Percentiles rank a stretch among this genome's conserved stretches.
Conservation (phyloP, 2,329 filamentous ascomycete species). For the Cercospora brassicicola region DNA sequence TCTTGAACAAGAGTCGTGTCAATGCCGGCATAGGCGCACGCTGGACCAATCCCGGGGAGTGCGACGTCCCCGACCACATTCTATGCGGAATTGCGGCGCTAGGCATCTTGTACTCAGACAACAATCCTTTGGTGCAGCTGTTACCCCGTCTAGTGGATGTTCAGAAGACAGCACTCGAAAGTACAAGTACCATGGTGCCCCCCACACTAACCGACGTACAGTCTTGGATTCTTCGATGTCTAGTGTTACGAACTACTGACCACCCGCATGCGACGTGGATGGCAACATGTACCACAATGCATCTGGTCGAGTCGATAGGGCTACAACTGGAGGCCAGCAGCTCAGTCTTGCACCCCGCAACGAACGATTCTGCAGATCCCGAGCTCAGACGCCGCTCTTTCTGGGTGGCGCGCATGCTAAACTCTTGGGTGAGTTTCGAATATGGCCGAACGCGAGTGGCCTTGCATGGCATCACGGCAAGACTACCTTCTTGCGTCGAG, state of each 20-base stretch:
- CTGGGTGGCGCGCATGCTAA: slow-evolving; percentile 58
- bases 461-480: slow-evolving; percentile 49
- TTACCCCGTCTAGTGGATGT: slow-evolving; percentile 36
- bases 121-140: slow-evolving; percentile 13
- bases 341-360: slow-evolving; percentile 31
- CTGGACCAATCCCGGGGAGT: slow-evolving; percentile 28
- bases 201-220: slow-evolving; percentile 47
- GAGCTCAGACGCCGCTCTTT: slow-evolving; percentile 39
- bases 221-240: slow-evolving; percentile 55
- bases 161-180: slow-evolving; percentile 50
- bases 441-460: slow-evolving; percentile 56
- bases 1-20: slow-evolving; percentile 43
- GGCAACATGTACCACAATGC: slow-evolving; percentile 59
- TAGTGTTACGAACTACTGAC: slow-evolving; percentile 56
- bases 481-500: slow-evolving; percentile 43
- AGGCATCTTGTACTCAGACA: slow-evolving; percentile 51
- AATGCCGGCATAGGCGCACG: slow-evolving; percentile 29
- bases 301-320: slow-evolving; percentile 57
- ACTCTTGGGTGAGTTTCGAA: slow-evolving; percentile 61
- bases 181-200: slow-evolving; percentile 38
- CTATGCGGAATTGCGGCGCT: slow-evolving; percentile 58
- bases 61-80: slow-evolving; percentile 40
- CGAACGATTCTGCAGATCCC: slow-evolving; percentile 27
- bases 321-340: slow-evolving; percentile 46
- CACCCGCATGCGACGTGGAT: slow-evolving; percentile 59